These are phyloP conservation scores for Pneumocystis wakefieldiae DNA, from an alignment of 1,139 yeast genomes.

Conservation along the genomic window DNA sequence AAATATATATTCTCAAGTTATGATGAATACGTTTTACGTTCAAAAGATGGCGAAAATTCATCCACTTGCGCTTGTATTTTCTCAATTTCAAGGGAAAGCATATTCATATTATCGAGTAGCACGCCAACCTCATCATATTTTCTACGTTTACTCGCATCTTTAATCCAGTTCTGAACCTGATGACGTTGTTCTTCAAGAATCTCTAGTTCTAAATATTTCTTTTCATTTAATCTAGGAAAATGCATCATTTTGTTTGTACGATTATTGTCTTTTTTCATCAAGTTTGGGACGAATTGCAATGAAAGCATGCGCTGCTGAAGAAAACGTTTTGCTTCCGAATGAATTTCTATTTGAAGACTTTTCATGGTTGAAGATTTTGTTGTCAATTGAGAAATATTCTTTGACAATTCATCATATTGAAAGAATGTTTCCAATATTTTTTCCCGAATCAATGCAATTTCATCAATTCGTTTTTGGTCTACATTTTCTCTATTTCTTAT, in stretches of 20 bases:
- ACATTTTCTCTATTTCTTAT: not conserved
- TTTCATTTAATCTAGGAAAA: conserved; percentile 3
- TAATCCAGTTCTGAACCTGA: conserved; percentile 48
- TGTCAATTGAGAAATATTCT: not conserved
- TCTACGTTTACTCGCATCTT: conserved; percentile 47
- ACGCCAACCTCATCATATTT: conserved; percentile 63
- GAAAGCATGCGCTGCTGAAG: not conserved
- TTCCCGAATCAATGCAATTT: not conserved
- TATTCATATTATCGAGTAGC: conserved; percentile 43
- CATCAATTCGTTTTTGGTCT: not conserved
- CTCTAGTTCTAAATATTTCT: conserved; percentile 13
- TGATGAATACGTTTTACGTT: too few species aligned
- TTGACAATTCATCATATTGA: not conserved
- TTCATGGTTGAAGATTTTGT: not conserved
- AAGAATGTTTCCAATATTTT: not conserved
- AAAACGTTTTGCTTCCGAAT: not conserved
- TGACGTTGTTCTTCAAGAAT: conserved; percentile 21
- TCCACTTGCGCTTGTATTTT: conserved; percentile 10
- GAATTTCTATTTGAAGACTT: not conserved
- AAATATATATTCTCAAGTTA: too few species aligned
- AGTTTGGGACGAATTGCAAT: not conserved
- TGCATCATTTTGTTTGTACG: conserved; percentile 3
- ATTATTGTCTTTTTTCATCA: not conserved
- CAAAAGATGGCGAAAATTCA: not conserved
- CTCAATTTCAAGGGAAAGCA: conserved; percentile 40